Evolutionary conservation across 2,329 filamentous ascomycete genomes (phyloP).

Genomic region (Nigrospora sphaerica): DNA sequence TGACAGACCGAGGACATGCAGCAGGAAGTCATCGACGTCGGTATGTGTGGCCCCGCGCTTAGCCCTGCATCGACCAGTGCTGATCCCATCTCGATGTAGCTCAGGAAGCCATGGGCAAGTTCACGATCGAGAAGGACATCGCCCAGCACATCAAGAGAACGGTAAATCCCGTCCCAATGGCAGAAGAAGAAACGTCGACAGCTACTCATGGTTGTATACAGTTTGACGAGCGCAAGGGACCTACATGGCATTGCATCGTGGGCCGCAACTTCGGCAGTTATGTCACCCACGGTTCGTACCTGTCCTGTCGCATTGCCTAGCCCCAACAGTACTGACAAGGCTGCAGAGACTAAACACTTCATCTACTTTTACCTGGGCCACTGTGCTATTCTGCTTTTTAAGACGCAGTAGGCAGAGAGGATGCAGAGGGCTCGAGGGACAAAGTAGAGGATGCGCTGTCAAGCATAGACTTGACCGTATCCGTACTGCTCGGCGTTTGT

Average conservation of each 20-base stretch:
- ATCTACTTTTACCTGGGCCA: conserved; percentile 99
- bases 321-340: background rate
- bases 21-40: conserved; percentile 88
- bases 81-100: conserved; percentile 27
- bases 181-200: conserved; percentile 72
- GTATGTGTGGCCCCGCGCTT: conserved; percentile 50
- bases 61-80: conserved; percentile 7
- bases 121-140: conserved; percentile 52
- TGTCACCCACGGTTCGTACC: conserved; percentile 79
- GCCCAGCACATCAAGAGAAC: conserved; percentile 27
- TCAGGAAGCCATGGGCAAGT: conserved; percentile 57
- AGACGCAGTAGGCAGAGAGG: conserved; percentile 70
- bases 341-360: conserved; percentile 94
- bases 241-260: conserved; percentile 99
- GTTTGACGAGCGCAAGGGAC: conserved; percentile 96
- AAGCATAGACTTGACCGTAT: too few relatives aligned
- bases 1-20: conserved; percentile 93
- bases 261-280: conserved; percentile 98
- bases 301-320: background rate
- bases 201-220: conserved; percentile 44
- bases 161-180: conserved; percentile 10
- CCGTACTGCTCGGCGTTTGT: too few relatives aligned
- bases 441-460: background rate
- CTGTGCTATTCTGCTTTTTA: conserved; percentile 97
- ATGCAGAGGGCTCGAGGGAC: background rate